Conservation (phyloP, 2,329 filamentous ascomycete species). For the Thelonectria olida region DNA sequence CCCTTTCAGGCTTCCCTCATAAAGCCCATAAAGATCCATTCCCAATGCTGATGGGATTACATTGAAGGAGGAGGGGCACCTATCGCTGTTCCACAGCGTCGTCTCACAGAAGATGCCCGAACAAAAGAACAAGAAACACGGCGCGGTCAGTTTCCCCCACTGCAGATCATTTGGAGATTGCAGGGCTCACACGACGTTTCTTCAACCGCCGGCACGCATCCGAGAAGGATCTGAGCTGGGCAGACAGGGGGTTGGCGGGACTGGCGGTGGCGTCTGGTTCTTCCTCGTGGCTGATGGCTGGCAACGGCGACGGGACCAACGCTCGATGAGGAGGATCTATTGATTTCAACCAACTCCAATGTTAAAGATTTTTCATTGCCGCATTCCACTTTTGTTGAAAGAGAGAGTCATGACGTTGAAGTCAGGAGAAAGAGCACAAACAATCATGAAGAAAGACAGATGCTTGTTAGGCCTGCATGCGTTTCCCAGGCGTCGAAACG, state of each 20-base stretch:
- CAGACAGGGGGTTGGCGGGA: background rate
- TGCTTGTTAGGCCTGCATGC: slow-evolving; percentile 4
- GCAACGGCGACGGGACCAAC: background rate
- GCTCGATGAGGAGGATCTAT: background rate
- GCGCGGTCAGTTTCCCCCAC: slow-evolving; percentile 10
- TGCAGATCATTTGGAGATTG: slow-evolving; percentile 36
- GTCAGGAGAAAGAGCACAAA: background rate
- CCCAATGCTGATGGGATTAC: slow-evolving; percentile 1
- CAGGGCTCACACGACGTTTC: slow-evolving; percentile 27
- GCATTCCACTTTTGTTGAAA: background rate
- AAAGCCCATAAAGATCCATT: background rate
- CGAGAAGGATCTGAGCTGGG: slow-evolving; percentile 12
- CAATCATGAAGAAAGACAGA: background rate
- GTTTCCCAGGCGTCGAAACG: slow-evolving; percentile 20
- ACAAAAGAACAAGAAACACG: background rate
- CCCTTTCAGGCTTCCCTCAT: background rate
- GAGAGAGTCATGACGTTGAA: background rate
- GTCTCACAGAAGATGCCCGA: slow-evolving; percentile 19
- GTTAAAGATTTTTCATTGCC: background rate
- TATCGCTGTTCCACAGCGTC: slow-evolving; percentile 15
- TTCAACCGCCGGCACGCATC: slow-evolving; percentile 1
- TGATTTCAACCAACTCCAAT: background rate
- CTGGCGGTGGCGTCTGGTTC: background rate
- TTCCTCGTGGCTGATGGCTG: background rate
- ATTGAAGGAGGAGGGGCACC: slow-evolving; percentile 7